Percentiles rank a stretch among this genome's conserved stretches.
Evolutionary conservation across 176 grass and related monocot genomes (phyloP).

Genomic region (Thinopyrum elongatum): DNA sequence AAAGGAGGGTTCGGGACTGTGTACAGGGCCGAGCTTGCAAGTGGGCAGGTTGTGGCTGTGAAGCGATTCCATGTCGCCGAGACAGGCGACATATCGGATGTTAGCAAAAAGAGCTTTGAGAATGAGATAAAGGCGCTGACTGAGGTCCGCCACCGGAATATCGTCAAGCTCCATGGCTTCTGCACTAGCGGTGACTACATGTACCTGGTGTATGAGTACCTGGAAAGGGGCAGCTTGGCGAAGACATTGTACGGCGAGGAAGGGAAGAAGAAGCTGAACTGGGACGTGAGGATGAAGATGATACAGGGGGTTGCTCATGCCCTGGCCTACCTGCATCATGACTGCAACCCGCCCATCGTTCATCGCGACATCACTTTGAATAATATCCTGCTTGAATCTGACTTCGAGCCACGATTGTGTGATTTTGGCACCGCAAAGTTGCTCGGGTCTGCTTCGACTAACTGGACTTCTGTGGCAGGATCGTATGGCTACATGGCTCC

Average conservation of each 20-base stretch:
- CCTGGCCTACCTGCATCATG: conserved; percentile 83
- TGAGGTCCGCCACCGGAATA: conserved; percentile 80
- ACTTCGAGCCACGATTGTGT: conserved; percentile 67
- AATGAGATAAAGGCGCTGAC: conserved; percentile 78
- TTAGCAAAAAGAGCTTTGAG: conserved; percentile 69
- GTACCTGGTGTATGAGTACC: conserved; percentile 89
- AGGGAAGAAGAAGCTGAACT: conserved; percentile 60
- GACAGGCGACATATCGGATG: conserved; percentile 47
- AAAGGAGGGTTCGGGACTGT: conserved; percentile 86
- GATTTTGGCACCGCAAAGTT: conserved; percentile 84
- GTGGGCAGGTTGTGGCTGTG: conserved; percentile 71
- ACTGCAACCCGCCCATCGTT: conserved; percentile 57
- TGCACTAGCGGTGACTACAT: conserved; percentile 59
- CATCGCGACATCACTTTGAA: conserved; percentile 75
- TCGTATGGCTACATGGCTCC: conserved; percentile 95
- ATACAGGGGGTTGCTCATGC: conserved; percentile 74
- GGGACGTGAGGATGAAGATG: conserved; percentile 72
- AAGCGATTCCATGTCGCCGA: conserved; percentile 66
- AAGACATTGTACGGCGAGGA: conserved; percentile 69
- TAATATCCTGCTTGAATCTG: conserved; percentile 74
- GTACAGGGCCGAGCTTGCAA: conserved; percentile 64
- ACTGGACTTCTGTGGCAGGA: conserved; percentile 86
- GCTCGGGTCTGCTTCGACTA: conserved; percentile 49
- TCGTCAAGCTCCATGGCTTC: conserved; percentile 90
- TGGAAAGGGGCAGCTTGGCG: conserved; percentile 75